Evolutionary conservation across 331 rosid genomes (phyloP), one percentile per base, ranked within the genome.

Genomic region (Cydonia oblonga): DNA sequence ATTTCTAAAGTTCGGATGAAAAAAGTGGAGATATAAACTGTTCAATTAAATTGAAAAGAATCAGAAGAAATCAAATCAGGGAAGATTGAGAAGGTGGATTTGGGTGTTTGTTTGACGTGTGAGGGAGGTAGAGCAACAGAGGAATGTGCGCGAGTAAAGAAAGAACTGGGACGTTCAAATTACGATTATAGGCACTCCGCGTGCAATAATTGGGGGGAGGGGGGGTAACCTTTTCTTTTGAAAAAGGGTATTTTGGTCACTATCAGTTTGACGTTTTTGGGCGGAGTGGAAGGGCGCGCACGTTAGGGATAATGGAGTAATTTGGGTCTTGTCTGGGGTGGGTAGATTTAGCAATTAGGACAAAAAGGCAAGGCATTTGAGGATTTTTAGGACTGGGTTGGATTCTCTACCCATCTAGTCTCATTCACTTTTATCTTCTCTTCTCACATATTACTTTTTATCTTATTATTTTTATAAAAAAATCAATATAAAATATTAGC

Each of bases 221-320:
- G 4, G 12, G 19, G 20, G 38, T 13, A 25, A 13, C 19, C 18
- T 11, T 9, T 25, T 22, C 9, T 7, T 30, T 38, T 42, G 22
- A 54, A 22, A 25, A 3, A 9, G 74, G 42, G 64, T 7, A 32
- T 24, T 57, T 28, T 16, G 15, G 84, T 68, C 66, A 60, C 62
- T 22, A 25, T 0, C 10, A 32, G 20, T 42, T 51, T 26, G 15
- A 19, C 9, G 30, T 7, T 61, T 49, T 40, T 35, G 20, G 38
- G 46, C 20, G 30, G 10, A 19, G n/a, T n/a, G 49, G 70, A 75
- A 56, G 64, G 52, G 40, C 40, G 40, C 40, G 12, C 42, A 70
- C 83, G 73, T 58, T 56, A 69, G 14, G 79, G 76, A 74, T 79
- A 69, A 7, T 15, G 60, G 7, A 54, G 15, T 9, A n/a, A 23